Conservation (phyloP, 2,329 filamentous ascomycete species). For the Venturia nashicola region DNA sequence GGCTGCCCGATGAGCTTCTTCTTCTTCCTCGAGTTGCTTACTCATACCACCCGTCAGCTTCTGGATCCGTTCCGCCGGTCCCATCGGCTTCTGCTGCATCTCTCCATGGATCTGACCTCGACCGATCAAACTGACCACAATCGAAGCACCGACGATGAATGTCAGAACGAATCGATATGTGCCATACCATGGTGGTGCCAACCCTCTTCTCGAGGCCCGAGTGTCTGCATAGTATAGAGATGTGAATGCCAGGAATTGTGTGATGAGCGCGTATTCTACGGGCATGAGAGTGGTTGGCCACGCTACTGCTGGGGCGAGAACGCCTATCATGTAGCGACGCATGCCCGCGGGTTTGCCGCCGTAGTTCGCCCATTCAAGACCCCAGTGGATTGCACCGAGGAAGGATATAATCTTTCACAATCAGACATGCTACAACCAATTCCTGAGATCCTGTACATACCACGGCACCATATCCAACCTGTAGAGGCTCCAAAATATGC, state of each 20-base stretch:
- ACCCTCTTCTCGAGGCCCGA: constrained; percentile 58
- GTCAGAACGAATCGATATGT: constrained; percentile 89
- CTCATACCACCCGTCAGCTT: constrained; percentile 15
- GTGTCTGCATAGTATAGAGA: constrained; percentile 78
- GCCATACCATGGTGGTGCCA: constrained; percentile 75
- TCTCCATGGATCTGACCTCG: constrained; percentile 60
- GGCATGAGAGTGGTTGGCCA: constrained; percentile 86
- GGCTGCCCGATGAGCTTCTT: constrained; percentile 14
- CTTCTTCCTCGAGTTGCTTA: constrained; percentile 18
- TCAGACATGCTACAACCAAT: background rate
- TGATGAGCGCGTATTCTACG: constrained; percentile 70
- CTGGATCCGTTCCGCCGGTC: constrained; percentile 2
- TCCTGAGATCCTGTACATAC: constrained; percentile 35
- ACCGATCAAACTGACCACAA: constrained; percentile 69
- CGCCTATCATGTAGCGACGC: constrained; percentile 71
- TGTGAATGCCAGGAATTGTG: constrained; percentile 76
- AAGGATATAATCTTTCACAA: constrained; percentile 68
- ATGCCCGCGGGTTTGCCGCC: constrained; percentile 52
- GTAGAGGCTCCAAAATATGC: constrained; percentile 68
- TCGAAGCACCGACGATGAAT: constrained; percentile 72
- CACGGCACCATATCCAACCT: constrained; percentile 82
- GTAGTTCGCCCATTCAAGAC: constrained; percentile 68
- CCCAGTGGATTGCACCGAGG: constrained; percentile 89
- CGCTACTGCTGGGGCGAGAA: constrained; percentile 65
- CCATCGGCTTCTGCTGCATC: constrained; percentile 22